phyloP scores from a whole-genome alignment of 1,139 yeast species.

The Taphrina populina region DNA sequence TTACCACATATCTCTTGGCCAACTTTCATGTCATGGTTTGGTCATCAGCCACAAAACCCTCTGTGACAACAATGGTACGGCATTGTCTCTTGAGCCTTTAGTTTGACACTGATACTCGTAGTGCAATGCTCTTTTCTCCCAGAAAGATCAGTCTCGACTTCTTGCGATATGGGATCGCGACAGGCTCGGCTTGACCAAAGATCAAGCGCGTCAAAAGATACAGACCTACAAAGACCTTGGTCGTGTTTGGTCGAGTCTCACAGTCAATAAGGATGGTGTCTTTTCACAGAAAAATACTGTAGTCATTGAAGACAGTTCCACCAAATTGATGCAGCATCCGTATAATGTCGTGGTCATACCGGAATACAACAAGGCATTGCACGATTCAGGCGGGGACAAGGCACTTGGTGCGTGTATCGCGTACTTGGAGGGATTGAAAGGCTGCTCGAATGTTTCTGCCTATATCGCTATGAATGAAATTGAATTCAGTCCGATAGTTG shows the following conservation, averaged over 20 bases:
- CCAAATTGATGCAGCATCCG: conserved; percentile 31
- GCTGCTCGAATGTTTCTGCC: conserved; percentile 23
- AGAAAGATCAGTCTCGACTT: conserved; percentile 17
- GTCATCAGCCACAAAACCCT: conserved; percentile 26
- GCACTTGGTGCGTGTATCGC: conserved; percentile 8
- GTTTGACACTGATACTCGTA: background rate
- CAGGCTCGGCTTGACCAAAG: conserved; percentile 21
- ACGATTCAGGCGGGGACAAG: conserved; percentile 7
- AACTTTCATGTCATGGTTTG: conserved; percentile 34
- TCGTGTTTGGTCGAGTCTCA: conserved; percentile 11
- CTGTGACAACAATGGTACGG: conserved; percentile 17
- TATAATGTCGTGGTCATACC: conserved; percentile 29
- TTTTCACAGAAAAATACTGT: conserved; percentile 25
- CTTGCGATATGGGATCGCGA: conserved; percentile 33
- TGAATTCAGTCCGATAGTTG: too few species aligned
- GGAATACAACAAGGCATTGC: conserved; percentile 6
- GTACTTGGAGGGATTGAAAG: conserved; percentile 18
- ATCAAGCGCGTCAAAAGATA: conserved; percentile 9
- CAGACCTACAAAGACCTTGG: conserved; percentile 30
- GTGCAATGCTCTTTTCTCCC: conserved; percentile 19
- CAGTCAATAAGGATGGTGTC: background rate
- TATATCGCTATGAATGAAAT: conserved; percentile 5
- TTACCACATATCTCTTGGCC: conserved; percentile 19
- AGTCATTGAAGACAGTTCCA: conserved; percentile 25
- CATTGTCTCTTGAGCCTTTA: too few species aligned